A percentile compares a stretch with the other conserved stretches of the same genome.
These are phyloP conservation scores for Thelonectria blattea DNA, from an alignment of 2,329 filamentous ascomycete genomes.

Conservation along the genomic window DNA sequence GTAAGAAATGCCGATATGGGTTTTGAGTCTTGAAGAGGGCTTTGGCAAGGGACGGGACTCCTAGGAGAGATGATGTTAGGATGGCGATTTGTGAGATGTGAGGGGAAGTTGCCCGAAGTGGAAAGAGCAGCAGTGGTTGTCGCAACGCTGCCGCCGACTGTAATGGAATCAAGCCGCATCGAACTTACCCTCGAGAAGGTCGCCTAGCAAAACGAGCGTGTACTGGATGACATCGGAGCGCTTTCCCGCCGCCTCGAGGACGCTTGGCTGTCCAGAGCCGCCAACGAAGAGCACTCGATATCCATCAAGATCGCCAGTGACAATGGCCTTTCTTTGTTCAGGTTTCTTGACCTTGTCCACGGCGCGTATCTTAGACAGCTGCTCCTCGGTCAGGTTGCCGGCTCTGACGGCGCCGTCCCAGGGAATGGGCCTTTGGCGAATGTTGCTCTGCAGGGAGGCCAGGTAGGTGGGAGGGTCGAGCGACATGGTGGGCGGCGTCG, in stretches of 20 bases:
- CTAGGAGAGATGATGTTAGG: slow-evolving; percentile 54
- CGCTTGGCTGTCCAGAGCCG: slow-evolving; percentile 68
- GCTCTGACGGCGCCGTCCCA: slow-evolving; percentile 97
- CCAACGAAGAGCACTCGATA: slow-evolving; percentile 85
- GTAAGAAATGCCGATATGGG: slow-evolving; percentile 84
- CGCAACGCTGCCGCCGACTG: slow-evolving; percentile 6
- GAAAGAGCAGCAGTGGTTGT: not conserved
- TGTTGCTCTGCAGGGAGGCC: slow-evolving; percentile 90
- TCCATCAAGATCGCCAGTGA: slow-evolving; percentile 79
- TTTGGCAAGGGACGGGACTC: slow-evolving; percentile 78
- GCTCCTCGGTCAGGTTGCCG: slow-evolving; percentile 90
- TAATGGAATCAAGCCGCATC: slow-evolving; percentile 1
- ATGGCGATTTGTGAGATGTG: slow-evolving; percentile 7
- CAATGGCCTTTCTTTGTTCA: slow-evolving; percentile 82
- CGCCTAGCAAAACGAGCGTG: slow-evolving; percentile 85
- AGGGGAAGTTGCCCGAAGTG: slow-evolving; percentile 18
- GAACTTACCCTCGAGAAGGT: slow-evolving; percentile 80
- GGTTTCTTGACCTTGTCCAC: slow-evolving; percentile 91
- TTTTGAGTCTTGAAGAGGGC: slow-evolving; percentile 77
- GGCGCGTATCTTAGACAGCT: slow-evolving; percentile 93
- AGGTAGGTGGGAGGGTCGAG: slow-evolving; percentile 90
- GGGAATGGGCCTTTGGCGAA: slow-evolving; percentile 91
- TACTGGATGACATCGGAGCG: slow-evolving; percentile 93
- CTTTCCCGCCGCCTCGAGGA: slow-evolving; percentile 85
- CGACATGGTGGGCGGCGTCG: slow-evolving; percentile 68